Conservation (phyloP, 1,284 basidiomycete species). For the Boletus subluridellus region DNA sequence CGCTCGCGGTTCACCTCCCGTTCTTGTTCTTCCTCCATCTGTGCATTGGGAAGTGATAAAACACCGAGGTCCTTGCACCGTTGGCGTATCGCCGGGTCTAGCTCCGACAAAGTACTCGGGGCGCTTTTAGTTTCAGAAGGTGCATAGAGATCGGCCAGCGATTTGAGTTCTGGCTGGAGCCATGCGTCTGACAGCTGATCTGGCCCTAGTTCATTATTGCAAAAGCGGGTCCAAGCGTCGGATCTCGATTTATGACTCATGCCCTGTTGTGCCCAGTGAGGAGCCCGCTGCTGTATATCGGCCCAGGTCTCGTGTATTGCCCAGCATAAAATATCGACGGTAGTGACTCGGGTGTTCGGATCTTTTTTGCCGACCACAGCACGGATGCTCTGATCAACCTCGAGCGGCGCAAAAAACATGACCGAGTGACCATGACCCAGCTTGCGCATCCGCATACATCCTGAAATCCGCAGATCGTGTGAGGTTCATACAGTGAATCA, state of each 20-base stretch:
- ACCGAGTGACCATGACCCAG: constrained; percentile 47
- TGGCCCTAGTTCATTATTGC: neutral
- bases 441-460: constrained; percentile 48
- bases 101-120: constrained; percentile 2
- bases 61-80: neutral
- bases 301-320: constrained; percentile 31
- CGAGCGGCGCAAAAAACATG: constrained; percentile 45
- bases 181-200: constrained; percentile 25
- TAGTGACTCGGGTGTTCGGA: constrained; percentile 11
- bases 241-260: constrained; percentile 35
- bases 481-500: neutral
- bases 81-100: constrained; percentile 8
- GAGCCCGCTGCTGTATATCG: constrained; percentile 38
- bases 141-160: constrained; percentile 38
- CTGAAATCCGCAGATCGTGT: constrained; percentile 16
- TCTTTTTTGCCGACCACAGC: constrained; percentile 6
- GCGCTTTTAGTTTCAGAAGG: neutral
- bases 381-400: constrained; percentile 35
- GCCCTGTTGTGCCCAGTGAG: constrained; percentile 47
- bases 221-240: constrained; percentile 29
- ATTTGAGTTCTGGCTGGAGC: constrained; percentile 36
- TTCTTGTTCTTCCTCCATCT: constrained; percentile 3
- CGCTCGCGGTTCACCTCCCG: neutral
- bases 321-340: constrained; percentile 34
- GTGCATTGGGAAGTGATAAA: neutral